These are phyloP conservation scores for Globisporangium okanoganense DNA, from an alignment of 352 stramenopile species.

Conservation along the genomic window DNA sequence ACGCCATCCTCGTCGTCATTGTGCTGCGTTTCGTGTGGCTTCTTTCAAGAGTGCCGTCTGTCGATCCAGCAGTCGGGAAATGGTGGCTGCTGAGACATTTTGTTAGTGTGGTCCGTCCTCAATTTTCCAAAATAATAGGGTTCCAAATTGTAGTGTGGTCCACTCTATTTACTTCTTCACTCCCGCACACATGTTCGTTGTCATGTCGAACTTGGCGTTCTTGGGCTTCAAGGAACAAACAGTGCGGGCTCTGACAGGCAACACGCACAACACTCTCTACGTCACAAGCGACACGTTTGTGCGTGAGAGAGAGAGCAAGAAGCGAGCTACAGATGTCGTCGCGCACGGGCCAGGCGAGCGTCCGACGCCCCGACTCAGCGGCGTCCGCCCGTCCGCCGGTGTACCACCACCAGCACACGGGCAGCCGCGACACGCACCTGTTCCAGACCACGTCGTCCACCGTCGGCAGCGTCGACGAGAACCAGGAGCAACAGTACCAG, in stretches of 20 bases:
- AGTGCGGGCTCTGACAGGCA: background rate
- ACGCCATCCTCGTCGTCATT: background rate
- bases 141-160: background rate
- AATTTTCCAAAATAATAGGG: background rate
- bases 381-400: background rate
- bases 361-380: conserved; percentile 8
- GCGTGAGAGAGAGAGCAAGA: background rate
- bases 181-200: background rate
- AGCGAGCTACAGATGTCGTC: conserved; percentile 9
- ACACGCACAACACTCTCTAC: background rate
- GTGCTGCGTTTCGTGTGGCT: background rate
- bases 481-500: background rate
- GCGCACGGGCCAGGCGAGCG: conserved; percentile 9
- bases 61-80: too few species aligned
- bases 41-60: background rate
- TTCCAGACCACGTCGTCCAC: conserved; percentile 3
- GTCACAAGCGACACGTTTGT: background rate
- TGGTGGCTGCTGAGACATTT: background rate
- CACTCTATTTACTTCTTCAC: background rate
- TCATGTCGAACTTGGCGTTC: background rate
- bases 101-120: background rate
- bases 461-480: conserved; percentile 4
- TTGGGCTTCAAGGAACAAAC: background rate
- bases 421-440: conserved; percentile 8
- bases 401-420: conserved; percentile 8